phyloP scores from a whole-genome alignment of 148 eudicot genomes.

The Rhododendron vialii region DNA sequence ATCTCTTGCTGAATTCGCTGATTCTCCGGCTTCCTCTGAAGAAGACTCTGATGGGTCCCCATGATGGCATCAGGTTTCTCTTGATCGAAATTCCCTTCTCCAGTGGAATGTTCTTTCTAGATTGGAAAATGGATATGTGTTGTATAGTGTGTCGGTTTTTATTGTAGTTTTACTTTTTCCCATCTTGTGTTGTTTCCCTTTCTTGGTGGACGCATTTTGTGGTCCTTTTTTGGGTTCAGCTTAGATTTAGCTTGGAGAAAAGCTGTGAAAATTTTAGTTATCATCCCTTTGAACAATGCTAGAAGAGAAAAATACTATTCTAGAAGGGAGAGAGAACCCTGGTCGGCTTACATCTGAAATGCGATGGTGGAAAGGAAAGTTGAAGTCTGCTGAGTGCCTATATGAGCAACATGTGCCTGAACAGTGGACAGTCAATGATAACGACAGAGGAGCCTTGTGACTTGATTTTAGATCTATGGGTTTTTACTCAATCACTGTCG shows the following conservation, averaged over 20 bases:
- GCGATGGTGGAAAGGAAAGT: background rate
- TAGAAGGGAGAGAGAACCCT: background rate
- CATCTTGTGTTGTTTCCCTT: background rate
- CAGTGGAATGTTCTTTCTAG: background rate
- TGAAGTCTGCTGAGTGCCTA: background rate
- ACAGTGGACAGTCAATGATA: background rate
- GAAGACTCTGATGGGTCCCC: constrained; percentile 27
- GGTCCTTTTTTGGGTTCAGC: background rate
- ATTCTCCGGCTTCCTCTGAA: constrained; percentile 33
- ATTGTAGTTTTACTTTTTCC: background rate
- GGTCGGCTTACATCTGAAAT: background rate
- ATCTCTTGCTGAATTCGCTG: constrained; percentile 31
- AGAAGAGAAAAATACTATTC: background rate
- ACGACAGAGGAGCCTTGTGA: background rate
- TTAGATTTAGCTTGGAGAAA: background rate
- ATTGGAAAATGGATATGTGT: constrained; percentile 1
- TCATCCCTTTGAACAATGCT: background rate
- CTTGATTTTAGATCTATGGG: background rate
- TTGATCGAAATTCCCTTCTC: constrained; percentile 6
- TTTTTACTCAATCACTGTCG: background rate
- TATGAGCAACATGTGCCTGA: background rate
- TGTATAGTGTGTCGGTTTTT: constrained; percentile 6
- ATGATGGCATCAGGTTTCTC: constrained; percentile 4
- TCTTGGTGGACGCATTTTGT: background rate
- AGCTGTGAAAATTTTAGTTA: background rate